Evolutionary conservation across 495 filamentous ascomycete genomes (phyloP).

Genomic region (Penicillium fimorum): DNA sequence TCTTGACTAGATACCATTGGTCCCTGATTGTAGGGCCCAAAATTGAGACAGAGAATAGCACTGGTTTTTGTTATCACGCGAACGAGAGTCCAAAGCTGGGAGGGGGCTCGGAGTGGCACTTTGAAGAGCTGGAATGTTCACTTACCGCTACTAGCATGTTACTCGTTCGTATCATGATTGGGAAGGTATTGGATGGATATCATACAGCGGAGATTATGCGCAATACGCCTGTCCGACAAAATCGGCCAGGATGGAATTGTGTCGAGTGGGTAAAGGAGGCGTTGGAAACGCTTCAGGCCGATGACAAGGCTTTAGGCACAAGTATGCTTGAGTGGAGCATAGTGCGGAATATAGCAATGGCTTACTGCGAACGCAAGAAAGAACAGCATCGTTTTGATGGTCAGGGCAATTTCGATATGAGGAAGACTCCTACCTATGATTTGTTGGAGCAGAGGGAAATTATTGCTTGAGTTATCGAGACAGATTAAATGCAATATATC

Average conservation of each 20-base stretch:
- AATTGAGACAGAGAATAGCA: conserved; percentile 16
- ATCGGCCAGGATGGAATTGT: conserved; percentile 40
- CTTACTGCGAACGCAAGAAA: conserved; percentile 38
- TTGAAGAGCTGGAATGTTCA: conserved; percentile 27
- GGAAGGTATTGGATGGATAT: conserved; percentile 38
- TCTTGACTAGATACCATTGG: conserved; percentile 32
- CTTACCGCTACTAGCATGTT: conserved; percentile 31
- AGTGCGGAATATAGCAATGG: conserved; percentile 31
- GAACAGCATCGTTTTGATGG: conserved; percentile 38
- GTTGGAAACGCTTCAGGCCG: conserved; percentile 26
- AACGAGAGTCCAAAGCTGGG: conserved; percentile 19
- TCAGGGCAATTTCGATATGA: conserved; percentile 24
- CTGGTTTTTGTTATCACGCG: conserved; percentile 33
- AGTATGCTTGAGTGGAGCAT: conserved; percentile 33
- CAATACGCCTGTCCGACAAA: conserved; percentile 32
- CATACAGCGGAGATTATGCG: conserved; percentile 31
- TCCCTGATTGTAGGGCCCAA: conserved; percentile 43
- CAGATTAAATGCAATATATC: not conserved
- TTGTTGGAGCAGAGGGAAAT: conserved; percentile 35
- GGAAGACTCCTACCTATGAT: conserved; percentile 34
- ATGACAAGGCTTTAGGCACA: conserved; percentile 37
- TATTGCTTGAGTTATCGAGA: conserved; percentile 12
- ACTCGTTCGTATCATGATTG: conserved; percentile 46
- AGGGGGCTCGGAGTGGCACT: conserved; percentile 31
- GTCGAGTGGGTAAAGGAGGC: conserved; percentile 44